Evolutionary conservation across 139 green algal species (phyloP), one percentile per base, ranked within the genome.

Genomic region (Asterochloris sp.): DNA sequence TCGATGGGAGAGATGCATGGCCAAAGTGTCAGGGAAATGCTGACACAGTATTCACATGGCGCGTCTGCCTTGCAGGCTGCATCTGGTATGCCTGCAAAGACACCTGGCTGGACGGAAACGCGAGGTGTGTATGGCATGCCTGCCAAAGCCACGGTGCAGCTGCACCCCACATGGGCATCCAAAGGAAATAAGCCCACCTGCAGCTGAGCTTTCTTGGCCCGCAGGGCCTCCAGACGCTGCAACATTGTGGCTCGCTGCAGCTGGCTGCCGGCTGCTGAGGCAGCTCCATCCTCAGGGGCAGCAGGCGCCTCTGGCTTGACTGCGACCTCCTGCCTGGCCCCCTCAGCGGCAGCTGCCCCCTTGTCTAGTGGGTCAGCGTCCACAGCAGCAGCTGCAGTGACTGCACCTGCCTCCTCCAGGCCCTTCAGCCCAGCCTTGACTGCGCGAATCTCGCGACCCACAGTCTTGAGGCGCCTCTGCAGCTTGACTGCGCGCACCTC

Each of bases 171-270:
- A 54, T 78, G 67, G 16, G n/a, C 28, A 28, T 23, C 67, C n/a
- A n/a, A n/a, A n/a, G n/a, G n/a, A n/a, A n/a, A n/a, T 12, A 9
- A 29, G 4, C 62, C 54, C 15, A 71, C 79, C 68, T 89, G 82
- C 15, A 88, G 81, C 81, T 91, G 79, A 17, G 29, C n/a, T 68
- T 89, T 83, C 16, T 86, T 85, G 26, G 85, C 87, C 63, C 90
- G 87, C 29, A 92, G 79, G 54, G 27, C 73, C 29, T 76, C 38
- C 38, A 79, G 69, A 47, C 69, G 38, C 28, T 73, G 38, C 28
- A 62, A 63, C 69, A 76, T 71, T 10, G 68, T 83, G 62, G 69
- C 80, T 63, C 77, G 47, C 29, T 77, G 69, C 69, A 73, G 16
- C 12, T 71, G 54, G 21, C 38, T 54, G n/a, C 27, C 54, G 79